phyloP scores from a whole-genome alignment of 2,329 filamentous ascomycete genomes.

The Hypomyces perniciosus region DNA sequence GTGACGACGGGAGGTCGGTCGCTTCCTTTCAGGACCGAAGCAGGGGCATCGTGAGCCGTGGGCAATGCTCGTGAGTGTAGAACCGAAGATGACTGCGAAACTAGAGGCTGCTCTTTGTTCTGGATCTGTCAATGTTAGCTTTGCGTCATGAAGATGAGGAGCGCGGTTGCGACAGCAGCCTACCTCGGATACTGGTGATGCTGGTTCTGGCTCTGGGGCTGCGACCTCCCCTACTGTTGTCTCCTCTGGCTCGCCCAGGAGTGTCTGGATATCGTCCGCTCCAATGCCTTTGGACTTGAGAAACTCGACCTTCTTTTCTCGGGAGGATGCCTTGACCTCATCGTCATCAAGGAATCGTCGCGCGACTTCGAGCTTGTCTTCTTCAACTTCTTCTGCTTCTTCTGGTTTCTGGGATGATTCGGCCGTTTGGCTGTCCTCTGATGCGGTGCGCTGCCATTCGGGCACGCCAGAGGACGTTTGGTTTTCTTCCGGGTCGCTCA shows the following conservation, averaged over 20 bases:
- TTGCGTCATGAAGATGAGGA: no score
- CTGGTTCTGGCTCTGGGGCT: no score
- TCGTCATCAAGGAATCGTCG: slow-evolving; percentile 71
- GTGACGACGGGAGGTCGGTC: slow-evolving; percentile 58
- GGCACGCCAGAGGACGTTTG: slow-evolving; percentile 22
- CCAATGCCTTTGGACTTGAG: slow-evolving; percentile 69
- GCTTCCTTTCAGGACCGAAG: slow-evolving; percentile 18
- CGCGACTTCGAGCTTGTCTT: slow-evolving; percentile 54
- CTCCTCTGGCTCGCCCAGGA: slow-evolving; percentile 41
- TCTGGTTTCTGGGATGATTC: slow-evolving; percentile 16
- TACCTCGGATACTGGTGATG: no score
- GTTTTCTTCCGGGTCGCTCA: slow-evolving; percentile 30
- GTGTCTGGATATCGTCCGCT: slow-evolving; percentile 58
- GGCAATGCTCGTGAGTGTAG: slow-evolving; percentile 6
- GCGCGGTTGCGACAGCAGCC: no score
- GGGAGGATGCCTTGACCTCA: slow-evolving; percentile 60
- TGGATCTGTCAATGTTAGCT: background rate
- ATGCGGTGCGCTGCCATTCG: slow-evolving; percentile 25
- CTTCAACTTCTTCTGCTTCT: slow-evolving; percentile 14
- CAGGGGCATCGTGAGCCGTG: slow-evolving; percentile 18
- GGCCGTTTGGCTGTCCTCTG: slow-evolving; percentile 12
- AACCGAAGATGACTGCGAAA: background rate
- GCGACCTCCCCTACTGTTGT: background rate
- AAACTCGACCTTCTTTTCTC: slow-evolving; percentile 70
- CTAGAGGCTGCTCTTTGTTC: background rate